Evolutionary conservation across 2,329 filamentous ascomycete species (phyloP).

Genomic region (Ophiostoma pallidulum): DNA sequence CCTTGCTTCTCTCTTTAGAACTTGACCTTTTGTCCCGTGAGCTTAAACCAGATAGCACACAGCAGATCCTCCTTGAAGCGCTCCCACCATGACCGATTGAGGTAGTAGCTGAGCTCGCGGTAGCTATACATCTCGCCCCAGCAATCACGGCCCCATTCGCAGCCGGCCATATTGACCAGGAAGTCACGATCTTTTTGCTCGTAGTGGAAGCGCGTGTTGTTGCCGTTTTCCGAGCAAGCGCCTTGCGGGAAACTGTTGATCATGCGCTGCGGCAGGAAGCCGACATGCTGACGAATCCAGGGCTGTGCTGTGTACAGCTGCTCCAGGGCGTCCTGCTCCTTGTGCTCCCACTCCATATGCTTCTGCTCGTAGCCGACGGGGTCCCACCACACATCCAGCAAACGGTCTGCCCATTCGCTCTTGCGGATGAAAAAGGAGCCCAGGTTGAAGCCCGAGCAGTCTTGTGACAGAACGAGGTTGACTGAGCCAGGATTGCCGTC

Average conservation of each 20-base stretch:
- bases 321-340: slow-evolving; percentile 92
- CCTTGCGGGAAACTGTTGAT: slow-evolving; percentile 92
- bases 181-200: slow-evolving; percentile 79
- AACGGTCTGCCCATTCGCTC: slow-evolving; percentile 77
- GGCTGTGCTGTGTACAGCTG: slow-evolving; percentile 85
- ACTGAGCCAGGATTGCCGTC: slow-evolving; percentile 72
- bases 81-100: slow-evolving; percentile 80
- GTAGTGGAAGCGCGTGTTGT: slow-evolving; percentile 76
- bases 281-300: slow-evolving; percentile 82
- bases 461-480: slow-evolving; percentile 82
- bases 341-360: slow-evolving; percentile 98
- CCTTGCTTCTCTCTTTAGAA: slow-evolving; percentile 30
- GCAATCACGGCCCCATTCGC: slow-evolving; percentile 92
- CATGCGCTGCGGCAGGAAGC: slow-evolving; percentile 80
- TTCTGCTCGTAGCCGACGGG: slow-evolving; percentile 95
- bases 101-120: slow-evolving; percentile 78
- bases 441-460: slow-evolving; percentile 92
- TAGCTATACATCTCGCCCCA: slow-evolving; percentile 98
- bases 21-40: slow-evolving; percentile 53
- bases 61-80: slow-evolving; percentile 58
- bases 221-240: slow-evolving; percentile 70
- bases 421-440: slow-evolving; percentile 89
- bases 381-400: slow-evolving; percentile 98
- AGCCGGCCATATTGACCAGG: slow-evolving; percentile 96
- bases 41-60: slow-evolving; percentile 51